Evolutionary conservation across 306 rosid genomes (phyloP), one percentile per base, ranked within the genome.

Genomic region (Fagus sylvatica): DNA sequence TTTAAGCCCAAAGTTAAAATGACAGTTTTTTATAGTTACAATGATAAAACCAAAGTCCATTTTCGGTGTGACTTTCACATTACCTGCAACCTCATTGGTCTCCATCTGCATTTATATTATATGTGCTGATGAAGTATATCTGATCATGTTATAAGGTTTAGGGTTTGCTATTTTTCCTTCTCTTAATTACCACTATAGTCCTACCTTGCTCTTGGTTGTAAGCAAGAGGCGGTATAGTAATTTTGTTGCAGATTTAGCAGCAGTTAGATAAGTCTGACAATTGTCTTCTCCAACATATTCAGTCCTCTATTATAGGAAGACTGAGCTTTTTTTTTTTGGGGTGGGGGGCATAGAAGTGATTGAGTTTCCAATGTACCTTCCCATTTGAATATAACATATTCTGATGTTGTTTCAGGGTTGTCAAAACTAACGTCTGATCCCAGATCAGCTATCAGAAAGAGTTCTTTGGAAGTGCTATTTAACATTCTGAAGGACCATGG

Each of bases 381-480:
- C 4, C 1, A 28, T 32, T 60, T 34, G 30, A 60, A 60, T 60
- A 60, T 28, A 32, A 9, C 13, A 8, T 62, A 42, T 40, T 67
- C 37, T 77, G 65, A 53, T 79, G 55, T 53, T 19, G 17, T 85
- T 85, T 70, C 90, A 95, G 99, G 99, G 81, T 76, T 95, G 88
- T 93, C 99, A 81, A 93, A 93, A 84, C 85, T 95, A 79, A 88
- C 99, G 43, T 91, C 90, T 49, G 99, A 95, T 87, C 93, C 98
- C 54, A 82, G 99, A 86, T 85, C 93, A 80, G 92, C 99, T 12
- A 93, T 95, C 82, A 88, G 97, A 90, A 95, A 88, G 93, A 93
- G 98, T 82, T 95, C 99, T 34, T 82, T 95, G 87, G 99, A 95
- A 88, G 98, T 95, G 78, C 98, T 95, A 82, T 95, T 95, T 79